A percentile compares a stretch with the other conserved stretches of the same genome.
phyloP scores from a whole-genome alignment of 129 eudicot species.

The Dittrichia graveolens region DNA sequence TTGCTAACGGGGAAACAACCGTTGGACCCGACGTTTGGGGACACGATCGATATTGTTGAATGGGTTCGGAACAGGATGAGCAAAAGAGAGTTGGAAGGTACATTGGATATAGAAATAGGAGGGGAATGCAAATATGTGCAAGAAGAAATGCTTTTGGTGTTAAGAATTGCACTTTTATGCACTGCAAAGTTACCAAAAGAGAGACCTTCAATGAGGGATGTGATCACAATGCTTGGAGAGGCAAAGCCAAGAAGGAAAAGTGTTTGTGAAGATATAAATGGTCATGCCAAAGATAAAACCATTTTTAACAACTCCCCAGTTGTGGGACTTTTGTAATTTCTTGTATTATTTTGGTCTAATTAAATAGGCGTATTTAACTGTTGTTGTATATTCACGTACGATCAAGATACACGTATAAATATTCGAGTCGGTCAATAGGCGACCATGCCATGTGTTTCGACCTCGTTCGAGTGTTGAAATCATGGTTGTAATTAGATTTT shows the following conservation, averaged over 20 bases:
- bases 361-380: background rate
- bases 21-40: constrained; percentile 57
- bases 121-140: constrained; percentile 65
- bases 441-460: background rate
- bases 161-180: constrained; percentile 66
- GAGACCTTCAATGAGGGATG: constrained; percentile 71
- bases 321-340: constrained; percentile 47
- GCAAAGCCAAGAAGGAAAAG: constrained; percentile 81
- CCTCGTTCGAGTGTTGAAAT: background rate
- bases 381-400: background rate
- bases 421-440: background rate
- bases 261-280: constrained; percentile 41
- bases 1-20: constrained; percentile 59
- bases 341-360: background rate
- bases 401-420: background rate
- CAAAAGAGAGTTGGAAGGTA: constrained; percentile 41
- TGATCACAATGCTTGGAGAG: constrained; percentile 75
- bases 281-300: constrained; percentile 62
- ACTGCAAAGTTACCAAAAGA: constrained; percentile 69
- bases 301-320: constrained; percentile 75
- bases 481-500: background rate
- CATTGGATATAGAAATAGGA: constrained; percentile 48
- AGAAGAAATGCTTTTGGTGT: constrained; percentile 73
- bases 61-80: constrained; percentile 55
- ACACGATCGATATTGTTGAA: constrained; percentile 54